phyloP scores from a whole-genome alignment of 495 filamentous ascomycete species.

The Penicillium cinerascens region DNA sequence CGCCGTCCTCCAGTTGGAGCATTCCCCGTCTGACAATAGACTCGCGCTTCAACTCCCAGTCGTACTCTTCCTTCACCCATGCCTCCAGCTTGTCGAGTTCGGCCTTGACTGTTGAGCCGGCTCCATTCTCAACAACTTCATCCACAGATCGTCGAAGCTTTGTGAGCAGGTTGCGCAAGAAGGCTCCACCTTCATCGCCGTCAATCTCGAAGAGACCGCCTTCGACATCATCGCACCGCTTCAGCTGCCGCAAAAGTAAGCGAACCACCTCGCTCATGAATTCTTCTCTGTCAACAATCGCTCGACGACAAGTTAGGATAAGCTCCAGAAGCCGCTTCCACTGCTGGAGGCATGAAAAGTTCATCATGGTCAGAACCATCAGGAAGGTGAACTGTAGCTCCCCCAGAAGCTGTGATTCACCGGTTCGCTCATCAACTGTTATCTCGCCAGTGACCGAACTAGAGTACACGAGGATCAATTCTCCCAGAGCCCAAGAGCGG shows the following conservation, averaged over 20 bases:
- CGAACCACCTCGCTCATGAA: conserved; percentile 60
- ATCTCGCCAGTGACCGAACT: conserved; percentile 11
- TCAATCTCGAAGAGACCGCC: conserved; percentile 54
- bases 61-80: conserved; percentile 53
- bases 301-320: conserved; percentile 62
- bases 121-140: conserved; percentile 32
- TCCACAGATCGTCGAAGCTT: conserved; percentile 48
- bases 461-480: conserved; percentile 42
- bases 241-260: conserved; percentile 66
- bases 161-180: conserved; percentile 52
- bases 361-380: conserved; percentile 75
- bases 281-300: conserved; percentile 51
- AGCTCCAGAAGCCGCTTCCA: conserved; percentile 77
- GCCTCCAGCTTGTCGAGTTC: conserved; percentile 56
- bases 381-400: conserved; percentile 86
- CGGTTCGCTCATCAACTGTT: conserved; percentile 18
- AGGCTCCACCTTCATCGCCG: conserved; percentile 50
- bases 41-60: conserved; percentile 61
- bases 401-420: conserved; percentile 60
- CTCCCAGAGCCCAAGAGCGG: conserved; percentile 63
- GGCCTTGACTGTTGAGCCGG: conserved; percentile 37
- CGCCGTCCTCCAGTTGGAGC: conserved; percentile 70
- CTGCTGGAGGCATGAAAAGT: conserved; percentile 81
- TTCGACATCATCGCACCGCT: conserved; percentile 67
- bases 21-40: conserved; percentile 59